Evolutionary conservation across 2,329 filamentous ascomycete genomes (phyloP), one percentile per base, ranked within the genome.

Genomic region (Eutypa lata): DNA sequence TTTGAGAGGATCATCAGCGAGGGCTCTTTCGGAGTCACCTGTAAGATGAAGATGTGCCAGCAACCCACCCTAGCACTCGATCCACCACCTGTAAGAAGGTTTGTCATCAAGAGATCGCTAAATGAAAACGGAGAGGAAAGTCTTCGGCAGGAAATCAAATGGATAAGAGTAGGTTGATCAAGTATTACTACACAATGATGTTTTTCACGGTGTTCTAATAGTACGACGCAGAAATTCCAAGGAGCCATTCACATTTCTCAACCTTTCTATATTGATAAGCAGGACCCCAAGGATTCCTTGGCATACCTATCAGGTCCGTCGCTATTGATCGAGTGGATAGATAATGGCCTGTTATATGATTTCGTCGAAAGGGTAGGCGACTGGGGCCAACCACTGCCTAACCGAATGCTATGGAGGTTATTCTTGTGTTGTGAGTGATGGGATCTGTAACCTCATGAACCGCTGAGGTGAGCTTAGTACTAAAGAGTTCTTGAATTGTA

Each of bases 331-430:
- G 57, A 62, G 10, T 62, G 59, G 61, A 57, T 63, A 18, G 55
- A 54, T 2, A 58, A 61, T 18, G 58, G 59, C 10, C 48, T 58
- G 3, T 2, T 63, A 8, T 48, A 47, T 28, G 52, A 51, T 22
- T 54, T 61, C 19, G 28, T 56, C 18, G 48, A 51, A 4, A 58
- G 48, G 26, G 37, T 50, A 21, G 40, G 47, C 10, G 55, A 57
- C 18, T 49, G 49, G 44, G 47, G 46, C 6, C 24, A 55, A 8
- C 61, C 61, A 6, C 47, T 61, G 7, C 59, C 61, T 4, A 63
- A 63, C 28, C 50, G 61, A 45, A 45, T 63, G 48, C 58, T 63
- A n/a, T 63, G 61, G 61, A 54, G 48, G 24, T 35, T 61, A 14
- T 63, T 62, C 26, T 40, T 61, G 18, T 63, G 59, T 33, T 46